A percentile compares a stretch with the other conserved stretches of the same genome.
Evolutionary conservation across 345 rosid genomes (phyloP).

Genomic region (Boechera retrofracta): DNA sequence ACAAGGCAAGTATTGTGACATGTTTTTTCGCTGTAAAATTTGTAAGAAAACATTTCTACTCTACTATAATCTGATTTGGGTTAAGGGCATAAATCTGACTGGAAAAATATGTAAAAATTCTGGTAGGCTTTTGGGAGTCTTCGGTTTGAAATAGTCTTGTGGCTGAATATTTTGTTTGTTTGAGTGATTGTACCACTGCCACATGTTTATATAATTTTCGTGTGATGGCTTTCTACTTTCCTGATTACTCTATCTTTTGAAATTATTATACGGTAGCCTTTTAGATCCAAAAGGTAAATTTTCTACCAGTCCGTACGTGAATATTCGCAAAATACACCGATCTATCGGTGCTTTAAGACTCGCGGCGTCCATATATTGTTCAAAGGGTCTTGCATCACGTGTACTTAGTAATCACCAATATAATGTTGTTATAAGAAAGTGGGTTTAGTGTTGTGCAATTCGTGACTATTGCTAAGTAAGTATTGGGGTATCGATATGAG

Average conservation of each 20-base stretch:
- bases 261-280: neutral
- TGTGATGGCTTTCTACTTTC: neutral
- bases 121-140: too few relatives aligned
- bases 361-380: neutral
- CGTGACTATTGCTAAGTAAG: neutral
- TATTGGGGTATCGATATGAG: slow-evolving; percentile 3
- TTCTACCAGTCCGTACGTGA: neutral
- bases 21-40: neutral
- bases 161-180: neutral
- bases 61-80: too few relatives aligned
- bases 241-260: neutral
- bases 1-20: neutral
- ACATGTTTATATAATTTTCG: neutral
- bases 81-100: too few relatives aligned
- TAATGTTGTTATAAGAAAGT: neutral
- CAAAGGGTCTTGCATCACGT: slow-evolving; percentile 20
- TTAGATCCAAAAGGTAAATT: neutral
- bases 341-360: neutral
- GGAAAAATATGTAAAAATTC: too few relatives aligned
- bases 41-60: neutral
- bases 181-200: neutral
- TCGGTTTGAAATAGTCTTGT: too few relatives aligned
- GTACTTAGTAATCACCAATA: neutral
- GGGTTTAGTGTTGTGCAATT: neutral
- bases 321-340: neutral